Base-by-base conservation (phyloP, 805 yeast genomes). In the Cyberlindnera lachancei region DNA sequence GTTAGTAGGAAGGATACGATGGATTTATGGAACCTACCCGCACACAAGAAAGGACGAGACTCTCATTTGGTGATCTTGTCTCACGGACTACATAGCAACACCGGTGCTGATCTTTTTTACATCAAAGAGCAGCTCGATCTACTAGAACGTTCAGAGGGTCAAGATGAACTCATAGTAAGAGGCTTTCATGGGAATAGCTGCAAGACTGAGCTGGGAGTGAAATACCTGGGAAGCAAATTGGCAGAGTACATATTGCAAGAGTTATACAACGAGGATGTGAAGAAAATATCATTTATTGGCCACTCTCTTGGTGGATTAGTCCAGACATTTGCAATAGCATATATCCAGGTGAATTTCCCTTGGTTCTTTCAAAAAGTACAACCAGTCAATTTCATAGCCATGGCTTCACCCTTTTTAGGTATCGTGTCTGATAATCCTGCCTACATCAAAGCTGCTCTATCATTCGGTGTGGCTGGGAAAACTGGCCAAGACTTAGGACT, bases 261-360 rank as follows among this genome's bases (percentile, higher is more conserved):
- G 15, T 46, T 66, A 1, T 65, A 68, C 21, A 59, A 63, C 33
- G 68, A 64, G 4, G 45, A 59, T 2, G 65, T 77, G 1, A 36
- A 38, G 1, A 73, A 70, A 40, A 73, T 83, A 7, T 82, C 94
- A 1, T 82, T 83, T 46, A 61, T 83, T 27, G 87, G 83, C 0
- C 94, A 83, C 53, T 82, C 92, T 0, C 53, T 83, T 18, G 94
- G 94, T 28, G 94, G 94, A 0, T 55, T 79, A 25, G 73, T 78
- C 4, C 94, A 83, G 52, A 70, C 86, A 0, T 83, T 82, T 57
- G 79, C 90, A 3, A 69, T 83, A 22, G 83, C 88, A 0, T 83
- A 81, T 47, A 63, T 83, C 23, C 69, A 72, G 32, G 65, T 64
- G 37, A 79, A 78, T 44, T 78, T 72, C 52, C 86, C 90, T 0